These are phyloP conservation scores for Leccinum ochraceum DNA, from an alignment of 768 basidiomycete species.

Conservation along the genomic window DNA sequence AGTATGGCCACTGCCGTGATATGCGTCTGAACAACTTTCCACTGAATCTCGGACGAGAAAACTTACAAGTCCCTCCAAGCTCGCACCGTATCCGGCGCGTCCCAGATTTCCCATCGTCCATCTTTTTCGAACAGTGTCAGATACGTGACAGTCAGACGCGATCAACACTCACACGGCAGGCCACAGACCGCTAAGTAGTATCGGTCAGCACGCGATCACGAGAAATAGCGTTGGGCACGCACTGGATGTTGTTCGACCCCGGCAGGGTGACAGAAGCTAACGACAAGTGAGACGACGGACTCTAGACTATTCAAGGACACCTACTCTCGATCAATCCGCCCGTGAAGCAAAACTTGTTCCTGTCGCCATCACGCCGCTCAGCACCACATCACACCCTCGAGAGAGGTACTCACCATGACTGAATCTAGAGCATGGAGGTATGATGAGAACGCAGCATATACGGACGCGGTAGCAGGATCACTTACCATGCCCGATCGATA, in stretches of 20 bases:
- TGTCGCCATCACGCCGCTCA: slow-evolving; percentile 14
- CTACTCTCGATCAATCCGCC: slow-evolving; percentile 65
- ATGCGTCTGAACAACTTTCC: slow-evolving; percentile 2
- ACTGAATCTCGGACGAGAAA: slow-evolving; percentile 16
- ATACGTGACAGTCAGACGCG: background rate
- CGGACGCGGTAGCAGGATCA: background rate
- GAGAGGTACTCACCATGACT: slow-evolving; percentile 27
- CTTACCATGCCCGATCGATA: slow-evolving; percentile 45
- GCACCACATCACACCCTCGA: background rate
- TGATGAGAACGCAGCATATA: slow-evolving; percentile 27
- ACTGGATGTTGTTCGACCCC: slow-evolving; percentile 41
- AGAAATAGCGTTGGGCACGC: slow-evolving; percentile 6
- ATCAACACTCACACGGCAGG: slow-evolving; percentile 41
- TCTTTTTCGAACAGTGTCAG: slow-evolving; percentile 25
- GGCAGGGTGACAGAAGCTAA: slow-evolving; percentile 42
- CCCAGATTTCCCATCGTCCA: slow-evolving; percentile 59
- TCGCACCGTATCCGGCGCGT: slow-evolving; percentile 56
- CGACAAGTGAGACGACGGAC: slow-evolving; percentile 7
- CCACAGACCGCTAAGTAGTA: slow-evolving; percentile 43
- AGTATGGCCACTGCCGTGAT: slow-evolving; percentile 47
- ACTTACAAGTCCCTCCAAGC: slow-evolving; percentile 62
- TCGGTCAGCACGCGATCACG: slow-evolving; percentile 9
- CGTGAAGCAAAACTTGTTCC: slow-evolving; percentile 81
- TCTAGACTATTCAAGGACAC: background rate
- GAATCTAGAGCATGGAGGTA: slow-evolving; percentile 23